These are phyloP conservation scores for Eucalyptus brandiana DNA, from an alignment of 345 rosid species.

Conservation along the genomic window DNA sequence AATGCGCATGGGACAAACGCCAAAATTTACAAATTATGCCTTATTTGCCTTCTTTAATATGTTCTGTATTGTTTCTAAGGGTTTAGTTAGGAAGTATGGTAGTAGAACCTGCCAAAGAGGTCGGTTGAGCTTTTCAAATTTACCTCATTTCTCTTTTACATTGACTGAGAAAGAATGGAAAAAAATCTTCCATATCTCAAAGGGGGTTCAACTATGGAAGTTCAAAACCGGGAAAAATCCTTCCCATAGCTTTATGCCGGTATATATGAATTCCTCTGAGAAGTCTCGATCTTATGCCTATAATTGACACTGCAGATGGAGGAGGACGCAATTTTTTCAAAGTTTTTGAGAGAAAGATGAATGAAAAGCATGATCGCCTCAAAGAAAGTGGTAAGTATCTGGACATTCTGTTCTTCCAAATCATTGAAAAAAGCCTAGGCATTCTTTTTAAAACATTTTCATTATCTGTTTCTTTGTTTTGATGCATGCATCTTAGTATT, in stretches of 20 bases:
- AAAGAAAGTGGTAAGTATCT: conserved; percentile 60
- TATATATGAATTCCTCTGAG: neutral
- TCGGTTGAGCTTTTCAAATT: neutral
- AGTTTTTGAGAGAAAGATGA: conserved; percentile 74
- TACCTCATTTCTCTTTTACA: neutral
- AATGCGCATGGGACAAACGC: neutral
- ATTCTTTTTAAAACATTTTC: neutral
- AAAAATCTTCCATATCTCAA: neutral
- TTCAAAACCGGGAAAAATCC: neutral
- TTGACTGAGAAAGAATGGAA: neutral
- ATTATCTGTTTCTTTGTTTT: neutral
- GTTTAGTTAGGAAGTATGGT: neutral
- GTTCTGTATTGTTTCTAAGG: neutral
- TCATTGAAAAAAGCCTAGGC: neutral
- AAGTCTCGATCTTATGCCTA: neutral
- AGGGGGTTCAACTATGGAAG: neutral
- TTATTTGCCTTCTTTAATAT: neutral
- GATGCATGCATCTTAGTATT: too few species aligned
- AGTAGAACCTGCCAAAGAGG: neutral
- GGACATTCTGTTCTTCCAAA: neutral
- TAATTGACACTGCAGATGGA: conserved; percentile 35
- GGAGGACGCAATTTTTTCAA: conserved; percentile 52
- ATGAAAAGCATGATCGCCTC: conserved; percentile 63
- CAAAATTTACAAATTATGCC: neutral
- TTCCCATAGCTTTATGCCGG: neutral